phyloP scores from a whole-genome alignment of 2,329 filamentous ascomycete genomes.

The Alternaria consortialis region DNA sequence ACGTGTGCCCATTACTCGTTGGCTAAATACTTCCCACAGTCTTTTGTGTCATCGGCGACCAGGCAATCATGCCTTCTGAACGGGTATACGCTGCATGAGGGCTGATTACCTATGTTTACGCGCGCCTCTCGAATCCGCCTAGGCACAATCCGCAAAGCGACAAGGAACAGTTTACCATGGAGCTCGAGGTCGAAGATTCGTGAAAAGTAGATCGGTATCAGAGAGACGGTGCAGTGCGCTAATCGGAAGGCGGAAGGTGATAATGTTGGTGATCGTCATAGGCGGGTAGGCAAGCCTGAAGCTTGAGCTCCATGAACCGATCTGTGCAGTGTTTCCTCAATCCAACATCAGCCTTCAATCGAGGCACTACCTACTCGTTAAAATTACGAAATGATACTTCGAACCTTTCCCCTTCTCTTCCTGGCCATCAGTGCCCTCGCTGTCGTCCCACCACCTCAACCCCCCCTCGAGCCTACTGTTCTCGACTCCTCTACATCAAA shows the following conservation, averaged over 20 bases:
- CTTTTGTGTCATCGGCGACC: not conserved
- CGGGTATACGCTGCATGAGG: not conserved
- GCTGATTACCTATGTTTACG: not conserved
- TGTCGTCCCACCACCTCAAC: conserved; percentile 7
- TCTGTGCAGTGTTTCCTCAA: not conserved
- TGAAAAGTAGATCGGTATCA: not conserved
- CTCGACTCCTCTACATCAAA: conserved; percentile 34
- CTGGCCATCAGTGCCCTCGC: conserved; percentile 22
- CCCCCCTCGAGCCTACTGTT: conserved; percentile 18
- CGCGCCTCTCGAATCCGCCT: not conserved
- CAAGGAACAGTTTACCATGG: not conserved
- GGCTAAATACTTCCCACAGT: not conserved
- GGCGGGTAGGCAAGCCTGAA: not conserved
- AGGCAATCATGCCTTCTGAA: not conserved
- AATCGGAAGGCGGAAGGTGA: no score
- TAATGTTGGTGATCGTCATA: not conserved
- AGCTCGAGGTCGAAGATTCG: not conserved
- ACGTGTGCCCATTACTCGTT: not conserved
- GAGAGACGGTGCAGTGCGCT: no score
- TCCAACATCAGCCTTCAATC: conserved; percentile 14
- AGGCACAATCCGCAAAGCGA: not conserved
- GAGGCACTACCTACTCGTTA: not conserved
- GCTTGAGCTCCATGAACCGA: conserved; percentile 13
- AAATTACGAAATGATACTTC: conserved; percentile 34
- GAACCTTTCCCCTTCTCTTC: conserved; percentile 22